Evolutionary conservation across 768 basidiomycete species (phyloP), one percentile per base, ranked within the genome.

Genomic region (Lactarius hengduanensis): DNA sequence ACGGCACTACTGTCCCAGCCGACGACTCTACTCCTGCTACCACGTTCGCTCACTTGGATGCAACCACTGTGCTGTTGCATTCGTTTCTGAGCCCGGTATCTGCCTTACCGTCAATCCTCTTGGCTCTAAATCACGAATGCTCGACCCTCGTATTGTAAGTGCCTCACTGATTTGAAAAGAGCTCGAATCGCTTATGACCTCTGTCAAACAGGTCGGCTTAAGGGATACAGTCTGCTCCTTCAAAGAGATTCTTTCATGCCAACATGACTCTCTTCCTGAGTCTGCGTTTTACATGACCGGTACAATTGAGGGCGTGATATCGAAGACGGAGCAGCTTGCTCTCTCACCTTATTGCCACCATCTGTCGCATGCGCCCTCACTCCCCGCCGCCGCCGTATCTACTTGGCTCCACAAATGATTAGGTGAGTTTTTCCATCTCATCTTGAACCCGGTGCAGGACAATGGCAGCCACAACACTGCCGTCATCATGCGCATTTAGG

Each of bases 41-140:
- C 72, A 98, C 96, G 74, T 98, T 98, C 82, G 96, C 96, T 79
- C 97, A 98, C 80, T 93, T 99, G 92, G 97, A 99, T 78, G 96
- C 97, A 73, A 99, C 97, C 72, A 98, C 97, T 98, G 77, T 85
- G n/a, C n/a, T 98, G 81, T 98, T 96, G 64, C 97, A 96, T 85
- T 89, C 92, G 81, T 99, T 80, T 94, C 95, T 74, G 94, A 96
- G 80, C 87, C 96, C 71, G 95, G 95, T 89, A 97, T 98, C 80
- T 99, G 98, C 84, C 97, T 97, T 70, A 97, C 97, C 73, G 96
- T 99, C 76, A 96, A 98, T 80, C 97, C 97, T 71, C 89, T 99
- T 67, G 97, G 98, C 80, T 98, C 97, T 68, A 98, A 98, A 82
- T 98, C 96, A 10, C 94, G 97, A 78, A 98, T 99, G 97, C 83